These are phyloP conservation scores for Salinomyces thailandicus DNA, from an alignment of 2,329 filamentous ascomycete genomes.

Conservation along the genomic window DNA sequence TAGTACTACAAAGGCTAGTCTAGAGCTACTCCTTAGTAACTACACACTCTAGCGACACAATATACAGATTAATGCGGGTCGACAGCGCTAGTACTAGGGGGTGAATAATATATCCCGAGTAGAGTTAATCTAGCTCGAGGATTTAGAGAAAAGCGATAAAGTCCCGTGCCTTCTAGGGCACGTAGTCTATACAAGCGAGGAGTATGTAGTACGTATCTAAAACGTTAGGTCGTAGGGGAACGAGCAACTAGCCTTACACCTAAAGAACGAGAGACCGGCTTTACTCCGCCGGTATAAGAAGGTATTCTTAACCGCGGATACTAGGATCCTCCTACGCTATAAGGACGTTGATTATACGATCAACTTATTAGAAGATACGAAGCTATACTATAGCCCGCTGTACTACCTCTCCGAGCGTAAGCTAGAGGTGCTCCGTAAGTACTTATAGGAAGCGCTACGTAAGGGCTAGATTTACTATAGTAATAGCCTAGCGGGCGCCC, in stretches of 20 bases:
- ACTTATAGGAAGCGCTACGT: not conserved
- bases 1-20: slow-evolving; percentile 3
- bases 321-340: not conserved
- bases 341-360: slow-evolving; percentile 7
- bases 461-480: slow-evolving; percentile 5
- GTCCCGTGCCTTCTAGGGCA: too few species aligned
- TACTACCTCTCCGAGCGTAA: slow-evolving; percentile 6
- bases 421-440: not conserved
- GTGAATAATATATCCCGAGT: too few species aligned
- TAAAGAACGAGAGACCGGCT: too few species aligned
- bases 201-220: slow-evolving; percentile 1
- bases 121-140: too few species aligned
- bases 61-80: not conserved
- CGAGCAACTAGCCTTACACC: not conserved
- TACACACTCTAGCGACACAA: not conserved
- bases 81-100: not conserved
- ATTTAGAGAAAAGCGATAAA: too few species aligned
- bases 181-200: too few species aligned
- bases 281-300: too few species aligned
- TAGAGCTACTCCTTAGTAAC: not conserved
- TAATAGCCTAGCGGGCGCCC: slow-evolving; percentile 4
- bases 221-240: not conserved
- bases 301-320: not conserved
- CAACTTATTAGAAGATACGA: slow-evolving; percentile 4
- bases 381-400: slow-evolving; percentile 6